A percentile compares a stretch with the other conserved stretches of the same genome.
phyloP scores from a whole-genome alignment of 2,329 filamentous ascomycete species.

The Pezicula carpinea region DNA sequence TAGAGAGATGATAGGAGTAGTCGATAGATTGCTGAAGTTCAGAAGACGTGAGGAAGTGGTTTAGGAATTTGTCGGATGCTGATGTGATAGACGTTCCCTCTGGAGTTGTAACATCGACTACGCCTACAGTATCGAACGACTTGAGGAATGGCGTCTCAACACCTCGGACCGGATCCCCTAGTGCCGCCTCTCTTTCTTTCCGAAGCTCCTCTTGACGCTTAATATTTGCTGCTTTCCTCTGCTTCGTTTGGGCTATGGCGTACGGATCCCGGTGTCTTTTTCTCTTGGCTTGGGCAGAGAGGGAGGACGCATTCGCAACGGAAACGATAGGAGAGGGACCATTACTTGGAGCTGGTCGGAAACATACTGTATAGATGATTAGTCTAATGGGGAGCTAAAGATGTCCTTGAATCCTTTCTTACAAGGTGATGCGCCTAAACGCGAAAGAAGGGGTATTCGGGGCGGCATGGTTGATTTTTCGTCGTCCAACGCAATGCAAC shows the following conservation, averaged over 20 bases:
- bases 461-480: slow-evolving; percentile 52
- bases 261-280: slow-evolving; percentile 76
- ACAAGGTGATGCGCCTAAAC: slow-evolving; percentile 58
- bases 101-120: slow-evolving; percentile 24
- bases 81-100: slow-evolving; percentile 37
- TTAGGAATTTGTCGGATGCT: slow-evolving; percentile 56
- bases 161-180: slow-evolving; percentile 78
- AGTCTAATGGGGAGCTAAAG: slow-evolving; percentile 1
- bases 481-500: background rate
- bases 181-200: slow-evolving; percentile 55
- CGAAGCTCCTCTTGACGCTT: slow-evolving; percentile 68
- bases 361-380: slow-evolving; percentile 45
- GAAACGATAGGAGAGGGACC: slow-evolving; percentile 55
- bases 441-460: slow-evolving; percentile 56
- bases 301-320: slow-evolving; percentile 54
- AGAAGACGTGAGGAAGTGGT: slow-evolving; percentile 66
- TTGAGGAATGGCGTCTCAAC: slow-evolving; percentile 76
- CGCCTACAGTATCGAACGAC: slow-evolving; percentile 58
- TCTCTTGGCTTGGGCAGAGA: slow-evolving; percentile 53
- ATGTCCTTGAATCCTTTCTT: slow-evolving; percentile 27
- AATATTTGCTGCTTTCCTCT: slow-evolving; percentile 79
- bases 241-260: slow-evolving; percentile 71
- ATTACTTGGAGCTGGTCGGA: slow-evolving; percentile 48
- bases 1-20: slow-evolving; percentile 64
- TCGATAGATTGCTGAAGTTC: slow-evolving; percentile 64